Evolutionary conservation across 2,329 filamentous ascomycete genomes (phyloP).

Genomic region (Botryosphaeria agaves): DNA sequence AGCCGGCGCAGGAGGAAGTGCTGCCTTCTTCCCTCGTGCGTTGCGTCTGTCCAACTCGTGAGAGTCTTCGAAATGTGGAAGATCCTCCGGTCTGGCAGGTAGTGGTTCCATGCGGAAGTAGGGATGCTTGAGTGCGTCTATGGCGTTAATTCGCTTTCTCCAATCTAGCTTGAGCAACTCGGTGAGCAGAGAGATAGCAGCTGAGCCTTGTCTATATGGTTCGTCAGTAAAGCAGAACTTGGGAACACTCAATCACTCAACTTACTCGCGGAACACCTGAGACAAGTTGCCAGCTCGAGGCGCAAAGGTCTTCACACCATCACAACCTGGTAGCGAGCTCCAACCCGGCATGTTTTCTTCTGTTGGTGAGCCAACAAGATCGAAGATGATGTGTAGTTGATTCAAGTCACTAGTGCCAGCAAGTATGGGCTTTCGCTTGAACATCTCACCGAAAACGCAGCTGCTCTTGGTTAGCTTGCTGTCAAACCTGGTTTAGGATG

Average conservation of each 20-base stretch:
- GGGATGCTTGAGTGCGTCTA: constrained; percentile 80
- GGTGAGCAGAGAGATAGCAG: constrained; percentile 61
- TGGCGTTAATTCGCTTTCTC: constrained; percentile 75
- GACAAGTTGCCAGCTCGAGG: constrained; percentile 47
- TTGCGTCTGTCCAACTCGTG: constrained; percentile 92
- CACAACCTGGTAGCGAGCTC: constrained; percentile 64
- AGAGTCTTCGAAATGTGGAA: constrained; percentile 86
- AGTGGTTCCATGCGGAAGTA: constrained; percentile 72
- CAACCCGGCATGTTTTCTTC: constrained; percentile 90
- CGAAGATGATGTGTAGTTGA: constrained; percentile 87
- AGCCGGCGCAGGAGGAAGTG: constrained; percentile 75
- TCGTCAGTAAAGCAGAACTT: background rate
- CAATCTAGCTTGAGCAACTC: constrained; percentile 82
- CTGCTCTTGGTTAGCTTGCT: constrained; percentile 28
- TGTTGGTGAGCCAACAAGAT: constrained; percentile 75
- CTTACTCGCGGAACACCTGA: constrained; percentile 57
- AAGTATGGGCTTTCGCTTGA: constrained; percentile 81
- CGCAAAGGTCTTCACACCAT: constrained; percentile 48
- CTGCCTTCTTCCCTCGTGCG: constrained; percentile 70
- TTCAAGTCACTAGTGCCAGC: constrained; percentile 76
- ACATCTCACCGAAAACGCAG: constrained; percentile 98
- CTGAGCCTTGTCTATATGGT: constrained; percentile 35
- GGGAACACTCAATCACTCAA: constrained; percentile 1
- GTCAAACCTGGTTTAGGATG: constrained; percentile 1
- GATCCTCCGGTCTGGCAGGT: constrained; percentile 65